A percentile compares a stretch with the other conserved stretches of the same genome.
These are phyloP conservation scores for Russula brevipes DNA, from an alignment of 768 basidiomycete genomes.

Conservation along the genomic window DNA sequence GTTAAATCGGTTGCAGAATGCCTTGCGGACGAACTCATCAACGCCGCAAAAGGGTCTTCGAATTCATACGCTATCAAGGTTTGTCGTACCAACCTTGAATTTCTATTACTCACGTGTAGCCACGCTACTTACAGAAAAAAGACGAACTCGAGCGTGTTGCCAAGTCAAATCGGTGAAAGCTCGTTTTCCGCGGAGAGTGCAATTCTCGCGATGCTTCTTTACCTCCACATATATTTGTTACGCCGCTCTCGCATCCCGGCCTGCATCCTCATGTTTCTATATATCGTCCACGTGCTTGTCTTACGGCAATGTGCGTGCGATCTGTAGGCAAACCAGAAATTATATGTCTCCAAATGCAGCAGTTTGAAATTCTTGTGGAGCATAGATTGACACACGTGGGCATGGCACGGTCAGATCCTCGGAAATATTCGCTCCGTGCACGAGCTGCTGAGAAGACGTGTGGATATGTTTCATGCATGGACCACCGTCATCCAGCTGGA, in stretches of 20 bases:
- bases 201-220: slow-evolving; percentile 1
- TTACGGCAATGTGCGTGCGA: slow-evolving; percentile 8
- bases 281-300: slow-evolving; percentile 15
- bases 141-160: slow-evolving; percentile 99
- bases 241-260: slow-evolving; percentile 7
- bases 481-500: neutral
- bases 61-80: slow-evolving; percentile 99
- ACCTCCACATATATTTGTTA: neutral
- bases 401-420: slow-evolving; percentile 9
- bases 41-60: slow-evolving; percentile 98
- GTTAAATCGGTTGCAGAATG: slow-evolving; percentile 99
- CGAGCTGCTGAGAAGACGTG: neutral
- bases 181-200: slow-evolving; percentile 14
- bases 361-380: slow-evolving; percentile 13
- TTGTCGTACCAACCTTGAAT: slow-evolving; percentile 23
- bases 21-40: slow-evolving; percentile 98
- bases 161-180: slow-evolving; percentile 96
- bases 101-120: neutral
- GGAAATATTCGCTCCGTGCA: slow-evolving; percentile 4
- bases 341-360: slow-evolving; percentile 7
- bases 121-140: slow-evolving; percentile 65
- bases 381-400: slow-evolving; percentile 11
- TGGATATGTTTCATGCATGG: slow-evolving; percentile 1
- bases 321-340: slow-evolving; percentile 10
- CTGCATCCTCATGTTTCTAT: slow-evolving; percentile 10